These are phyloP conservation scores for Cystobasidiopsis lactophilus DNA, from an alignment of 768 basidiomycete species.

Conservation along the genomic window DNA sequence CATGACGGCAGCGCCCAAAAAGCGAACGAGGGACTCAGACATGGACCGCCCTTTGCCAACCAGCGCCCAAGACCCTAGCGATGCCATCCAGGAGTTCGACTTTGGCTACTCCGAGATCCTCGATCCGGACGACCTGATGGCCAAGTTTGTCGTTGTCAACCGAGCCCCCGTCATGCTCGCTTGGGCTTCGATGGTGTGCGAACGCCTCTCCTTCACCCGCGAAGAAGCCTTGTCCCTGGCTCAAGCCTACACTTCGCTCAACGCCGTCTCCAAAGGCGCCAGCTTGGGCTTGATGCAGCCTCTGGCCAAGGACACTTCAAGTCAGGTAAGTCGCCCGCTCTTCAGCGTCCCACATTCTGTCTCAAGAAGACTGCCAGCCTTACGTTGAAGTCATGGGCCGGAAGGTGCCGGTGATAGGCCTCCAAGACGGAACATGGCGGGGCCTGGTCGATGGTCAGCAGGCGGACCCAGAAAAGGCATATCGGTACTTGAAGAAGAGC, in stretches of 20 bases:
- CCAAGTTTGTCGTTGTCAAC: constrained; percentile 50
- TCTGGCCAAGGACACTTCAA: constrained; percentile 29
- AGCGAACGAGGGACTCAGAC: constrained; percentile 35
- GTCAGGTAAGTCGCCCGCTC: constrained; percentile 41
- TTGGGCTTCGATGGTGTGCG: constrained; percentile 72
- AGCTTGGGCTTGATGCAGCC: constrained; percentile 43
- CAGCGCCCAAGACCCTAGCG: constrained; percentile 32
- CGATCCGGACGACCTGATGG: constrained; percentile 33
- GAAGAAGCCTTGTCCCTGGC: constrained; percentile 85
- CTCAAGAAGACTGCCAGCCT: no score
- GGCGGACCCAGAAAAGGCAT: constrained; percentile 44
- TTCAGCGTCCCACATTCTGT: no score
- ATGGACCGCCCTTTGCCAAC: constrained; percentile 41
- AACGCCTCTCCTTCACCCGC: constrained; percentile 60
- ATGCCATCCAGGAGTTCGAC: constrained; percentile 49
- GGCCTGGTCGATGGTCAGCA: constrained; percentile 53
- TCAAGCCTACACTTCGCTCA: constrained; percentile 66
- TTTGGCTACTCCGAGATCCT: not conserved
- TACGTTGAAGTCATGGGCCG: constrained; percentile 58
- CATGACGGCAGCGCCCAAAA: constrained; percentile 23
- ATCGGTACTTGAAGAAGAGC: constrained; percentile 56
- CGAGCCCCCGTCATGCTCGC: constrained; percentile 87
- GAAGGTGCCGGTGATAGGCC: constrained; percentile 52
- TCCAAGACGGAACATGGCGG: constrained; percentile 50
- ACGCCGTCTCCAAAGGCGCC: constrained; percentile 62